Evolutionary conservation across 805 yeast species (phyloP).

Genomic region (Saccharomycopsis javanensis): DNA sequence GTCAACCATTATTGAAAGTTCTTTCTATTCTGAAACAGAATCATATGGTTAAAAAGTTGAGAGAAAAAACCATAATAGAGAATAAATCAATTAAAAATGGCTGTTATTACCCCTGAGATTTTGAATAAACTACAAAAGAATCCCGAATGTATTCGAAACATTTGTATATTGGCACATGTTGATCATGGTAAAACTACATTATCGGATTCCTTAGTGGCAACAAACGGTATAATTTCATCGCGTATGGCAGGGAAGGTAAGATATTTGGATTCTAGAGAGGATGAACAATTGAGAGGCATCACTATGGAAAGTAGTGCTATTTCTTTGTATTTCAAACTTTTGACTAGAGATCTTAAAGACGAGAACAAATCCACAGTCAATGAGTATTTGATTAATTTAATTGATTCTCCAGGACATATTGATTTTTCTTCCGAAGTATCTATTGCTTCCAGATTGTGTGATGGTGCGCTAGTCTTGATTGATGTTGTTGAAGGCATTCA

Average conservation of each 20-base stretch:
- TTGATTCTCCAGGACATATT: slow-evolving; percentile 98
- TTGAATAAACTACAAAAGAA: slow-evolving; percentile 57
- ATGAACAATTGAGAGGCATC: slow-evolving; percentile 92
- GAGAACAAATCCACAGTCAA: slow-evolving; percentile 34
- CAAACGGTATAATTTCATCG: slow-evolving; percentile 93
- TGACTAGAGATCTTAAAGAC: slow-evolving; percentile 34
- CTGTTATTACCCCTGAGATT: slow-evolving; percentile 12
- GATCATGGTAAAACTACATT: slow-evolving; percentile 97
- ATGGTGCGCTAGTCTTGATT: slow-evolving; percentile 90
- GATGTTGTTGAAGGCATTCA: slow-evolving; percentile 98
- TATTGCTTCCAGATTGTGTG: slow-evolving; percentile 91
- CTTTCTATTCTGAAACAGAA: not conserved
- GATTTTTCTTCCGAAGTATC: slow-evolving; percentile 96
- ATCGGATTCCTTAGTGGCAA: slow-evolving; percentile 84
- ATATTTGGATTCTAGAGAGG: slow-evolving; percentile 86
- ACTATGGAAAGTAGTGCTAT: slow-evolving; percentile 98
- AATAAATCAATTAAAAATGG: slow-evolving; percentile 1
- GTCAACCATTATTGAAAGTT: no score
- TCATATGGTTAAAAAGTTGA: not conserved
- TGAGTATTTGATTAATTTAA: slow-evolving; percentile 81
- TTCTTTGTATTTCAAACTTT: slow-evolving; percentile 76
- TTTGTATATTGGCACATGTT: slow-evolving; percentile 94
- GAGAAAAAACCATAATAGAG: not conserved
- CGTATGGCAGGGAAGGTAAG: slow-evolving; percentile 92
- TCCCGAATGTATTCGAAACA: slow-evolving; percentile 67